Conservation (phyloP, 495 filamentous ascomycete species). For the Hypoxylon intermedium region DNA sequence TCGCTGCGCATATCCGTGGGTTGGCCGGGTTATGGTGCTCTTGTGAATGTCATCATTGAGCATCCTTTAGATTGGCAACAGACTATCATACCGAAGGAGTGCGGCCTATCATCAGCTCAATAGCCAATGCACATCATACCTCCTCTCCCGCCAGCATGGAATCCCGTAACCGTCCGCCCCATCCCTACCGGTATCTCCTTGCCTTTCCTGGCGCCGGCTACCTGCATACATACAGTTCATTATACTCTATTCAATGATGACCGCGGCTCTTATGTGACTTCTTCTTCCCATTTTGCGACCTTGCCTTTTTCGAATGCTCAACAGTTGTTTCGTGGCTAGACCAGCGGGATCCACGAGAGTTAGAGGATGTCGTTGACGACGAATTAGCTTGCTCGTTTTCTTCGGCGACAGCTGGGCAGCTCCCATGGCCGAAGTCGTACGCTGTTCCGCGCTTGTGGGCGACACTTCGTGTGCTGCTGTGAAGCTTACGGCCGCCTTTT, state of each 20-base stretch:
- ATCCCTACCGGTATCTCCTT: no score
- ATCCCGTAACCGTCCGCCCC: neutral
- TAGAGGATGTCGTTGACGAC: conserved; percentile 25
- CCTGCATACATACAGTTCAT: conserved; percentile 1
- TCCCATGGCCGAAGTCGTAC: conserved; percentile 34
- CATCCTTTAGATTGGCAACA: conserved; percentile 10
- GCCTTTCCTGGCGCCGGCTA: neutral
- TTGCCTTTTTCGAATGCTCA: conserved; percentile 41
- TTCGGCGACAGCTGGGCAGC: conserved; percentile 35
- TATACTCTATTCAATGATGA: conserved; percentile 26
- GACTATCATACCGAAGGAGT: conserved; percentile 29
- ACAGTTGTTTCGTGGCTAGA: conserved; percentile 32
- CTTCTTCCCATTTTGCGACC: conserved; percentile 37
- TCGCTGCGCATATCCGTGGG: neutral
- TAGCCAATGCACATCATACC: conserved; percentile 12
- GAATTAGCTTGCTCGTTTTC: conserved; percentile 31
- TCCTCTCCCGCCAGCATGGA: conserved; percentile 1
- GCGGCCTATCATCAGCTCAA: conserved; percentile 11
- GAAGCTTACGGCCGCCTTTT: conserved; percentile 36
- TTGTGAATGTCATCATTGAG: conserved; percentile 1
- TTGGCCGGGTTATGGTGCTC: neutral
- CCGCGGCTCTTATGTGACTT: conserved; percentile 41
- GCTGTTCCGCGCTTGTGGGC: conserved; percentile 34
- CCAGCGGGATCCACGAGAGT: conserved; percentile 28
- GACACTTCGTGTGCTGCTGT: conserved; percentile 25